Conservation (phyloP, 176 grass and related monocot species). For the Cenchrus fungigraminus region DNA sequence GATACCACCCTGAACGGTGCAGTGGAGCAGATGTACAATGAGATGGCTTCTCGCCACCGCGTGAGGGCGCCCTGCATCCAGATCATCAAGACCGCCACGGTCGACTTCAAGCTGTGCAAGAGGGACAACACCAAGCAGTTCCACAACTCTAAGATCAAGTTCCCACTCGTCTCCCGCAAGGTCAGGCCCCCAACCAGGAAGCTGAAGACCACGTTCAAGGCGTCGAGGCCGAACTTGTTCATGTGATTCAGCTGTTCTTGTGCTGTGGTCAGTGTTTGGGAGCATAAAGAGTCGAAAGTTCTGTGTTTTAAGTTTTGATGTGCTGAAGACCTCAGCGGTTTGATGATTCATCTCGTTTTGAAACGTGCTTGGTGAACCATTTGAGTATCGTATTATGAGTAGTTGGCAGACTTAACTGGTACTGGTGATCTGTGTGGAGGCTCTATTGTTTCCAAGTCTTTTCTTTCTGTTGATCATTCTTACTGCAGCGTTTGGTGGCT, state of each 20-base stretch:
- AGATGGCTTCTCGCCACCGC: slow-evolving; percentile 88
- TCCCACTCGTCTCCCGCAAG: slow-evolving; percentile 80
- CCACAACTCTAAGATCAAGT: slow-evolving; percentile 81
- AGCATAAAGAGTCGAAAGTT: slow-evolving; percentile 9
- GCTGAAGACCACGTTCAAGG: slow-evolving; percentile 86
- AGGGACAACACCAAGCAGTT: slow-evolving; percentile 90
- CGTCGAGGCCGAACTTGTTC: slow-evolving; percentile 70
- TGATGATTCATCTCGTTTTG: slow-evolving; percentile 27
- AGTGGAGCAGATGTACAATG: slow-evolving; percentile 90
- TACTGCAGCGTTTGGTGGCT: too few species aligned
- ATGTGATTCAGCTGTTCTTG: slow-evolving; percentile 47
- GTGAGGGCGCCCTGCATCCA: slow-evolving; percentile 76
- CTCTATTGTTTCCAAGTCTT: too few species aligned
- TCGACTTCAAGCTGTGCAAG: slow-evolving; percentile 74
- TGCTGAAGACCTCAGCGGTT: not conserved
- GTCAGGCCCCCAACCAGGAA: slow-evolving; percentile 75
- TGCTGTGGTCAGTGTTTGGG: slow-evolving; percentile 7
- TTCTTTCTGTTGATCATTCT: too few species aligned
- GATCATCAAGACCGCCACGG: slow-evolving; percentile 75
- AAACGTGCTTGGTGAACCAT: slow-evolving; percentile 27
- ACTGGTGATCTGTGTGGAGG: not conserved
- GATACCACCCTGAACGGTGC: slow-evolving; percentile 76
- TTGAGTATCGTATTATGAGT: slow-evolving; percentile 12
- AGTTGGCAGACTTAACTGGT: not conserved
- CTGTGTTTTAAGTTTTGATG: slow-evolving; percentile 38